A percentile compares a stretch with the other conserved stretches of the same genome.
Conservation (phyloP, 2,329 filamentous ascomycete species). For the Pestalotiopsis fici region DNA sequence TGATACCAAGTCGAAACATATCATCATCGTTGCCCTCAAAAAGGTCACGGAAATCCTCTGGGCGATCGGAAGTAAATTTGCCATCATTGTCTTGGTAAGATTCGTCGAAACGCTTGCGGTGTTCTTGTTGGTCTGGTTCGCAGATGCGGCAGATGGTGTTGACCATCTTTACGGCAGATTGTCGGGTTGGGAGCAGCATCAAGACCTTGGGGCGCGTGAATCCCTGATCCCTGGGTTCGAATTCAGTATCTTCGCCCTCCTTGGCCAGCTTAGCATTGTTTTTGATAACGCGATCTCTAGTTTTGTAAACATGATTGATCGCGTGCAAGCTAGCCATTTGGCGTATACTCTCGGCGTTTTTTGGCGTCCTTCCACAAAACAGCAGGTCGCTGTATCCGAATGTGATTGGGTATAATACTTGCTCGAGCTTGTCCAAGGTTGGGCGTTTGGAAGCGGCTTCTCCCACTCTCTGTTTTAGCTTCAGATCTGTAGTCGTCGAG, state of each 20-base stretch:
- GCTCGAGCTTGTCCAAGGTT: constrained; percentile 62
- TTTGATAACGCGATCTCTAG: constrained; percentile 87
- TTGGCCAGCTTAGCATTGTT: constrained; percentile 81
- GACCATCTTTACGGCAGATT: constrained; percentile 79
- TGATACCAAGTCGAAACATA: constrained; percentile 93
- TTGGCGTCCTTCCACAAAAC: constrained; percentile 69
- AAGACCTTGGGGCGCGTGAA: constrained; percentile 94
- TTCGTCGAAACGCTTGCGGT: constrained; percentile 89
- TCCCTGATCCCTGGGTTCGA: constrained; percentile 87
- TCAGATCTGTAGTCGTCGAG: constrained; percentile 45
- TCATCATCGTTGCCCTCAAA: constrained; percentile 97
- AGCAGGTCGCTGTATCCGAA: constrained; percentile 84
- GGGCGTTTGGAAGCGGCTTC: constrained; percentile 55
- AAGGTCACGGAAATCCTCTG: constrained; percentile 83
- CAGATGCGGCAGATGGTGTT: constrained; percentile 76
- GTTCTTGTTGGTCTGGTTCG: constrained; percentile 89
- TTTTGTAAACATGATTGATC: constrained; percentile 93
- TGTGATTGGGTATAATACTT: constrained; percentile 67
- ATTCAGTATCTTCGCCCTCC: constrained; percentile 61
- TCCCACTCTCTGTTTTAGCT: constrained; percentile 72
- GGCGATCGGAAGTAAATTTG: constrained; percentile 71
- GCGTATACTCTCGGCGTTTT: constrained; percentile 69
- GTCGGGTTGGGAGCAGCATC: constrained; percentile 84
- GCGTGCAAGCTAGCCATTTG: constrained; percentile 79
- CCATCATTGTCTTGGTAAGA: constrained; percentile 72